phyloP scores from a whole-genome alignment of 2,329 filamentous ascomycete species.

The Ilyonectria robusta region DNA sequence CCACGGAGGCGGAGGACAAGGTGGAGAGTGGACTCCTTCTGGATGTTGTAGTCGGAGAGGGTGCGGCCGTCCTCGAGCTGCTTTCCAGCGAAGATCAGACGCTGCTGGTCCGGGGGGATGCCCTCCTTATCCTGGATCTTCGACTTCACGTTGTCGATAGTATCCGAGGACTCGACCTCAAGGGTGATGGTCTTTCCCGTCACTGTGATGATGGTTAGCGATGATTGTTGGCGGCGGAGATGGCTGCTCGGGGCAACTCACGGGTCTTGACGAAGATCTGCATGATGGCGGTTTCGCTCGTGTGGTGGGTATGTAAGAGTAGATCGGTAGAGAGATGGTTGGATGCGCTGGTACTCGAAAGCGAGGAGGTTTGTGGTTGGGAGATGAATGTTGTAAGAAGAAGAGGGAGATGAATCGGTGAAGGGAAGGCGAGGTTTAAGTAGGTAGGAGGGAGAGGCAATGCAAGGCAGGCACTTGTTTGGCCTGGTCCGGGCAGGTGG shows the following conservation, averaged over 20 bases:
- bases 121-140: conserved; percentile 99
- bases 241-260: conserved; percentile 65
- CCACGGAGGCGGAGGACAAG: conserved; percentile 80
- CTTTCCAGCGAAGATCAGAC: conserved; percentile 96
- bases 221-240: neutral
- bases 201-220: conserved; percentile 60
- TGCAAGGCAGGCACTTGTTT: conserved; percentile 37
- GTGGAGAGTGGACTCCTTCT: conserved; percentile 79
- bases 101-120: conserved; percentile 96
- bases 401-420: conserved; percentile 32
- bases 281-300: conserved; percentile 71
- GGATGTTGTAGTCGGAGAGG: conserved; percentile 70
- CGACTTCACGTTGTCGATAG: conserved; percentile 96
- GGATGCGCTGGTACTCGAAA: conserved; percentile 26
- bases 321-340: conserved; percentile 30
- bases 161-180: conserved; percentile 90
- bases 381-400: conserved; percentile 34
- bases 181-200: conserved; percentile 75
- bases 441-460: conserved; percentile 43
- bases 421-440: conserved; percentile 50
- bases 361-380: conserved; percentile 26
- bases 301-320: conserved; percentile 42
- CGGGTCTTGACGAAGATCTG: conserved; percentile 99
- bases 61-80: conserved; percentile 90
- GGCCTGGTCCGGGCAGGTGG: conserved; percentile 36